phyloP scores from a whole-genome alignment of 2,329 filamentous ascomycete genomes.

The Colletotrichum sp. region DNA sequence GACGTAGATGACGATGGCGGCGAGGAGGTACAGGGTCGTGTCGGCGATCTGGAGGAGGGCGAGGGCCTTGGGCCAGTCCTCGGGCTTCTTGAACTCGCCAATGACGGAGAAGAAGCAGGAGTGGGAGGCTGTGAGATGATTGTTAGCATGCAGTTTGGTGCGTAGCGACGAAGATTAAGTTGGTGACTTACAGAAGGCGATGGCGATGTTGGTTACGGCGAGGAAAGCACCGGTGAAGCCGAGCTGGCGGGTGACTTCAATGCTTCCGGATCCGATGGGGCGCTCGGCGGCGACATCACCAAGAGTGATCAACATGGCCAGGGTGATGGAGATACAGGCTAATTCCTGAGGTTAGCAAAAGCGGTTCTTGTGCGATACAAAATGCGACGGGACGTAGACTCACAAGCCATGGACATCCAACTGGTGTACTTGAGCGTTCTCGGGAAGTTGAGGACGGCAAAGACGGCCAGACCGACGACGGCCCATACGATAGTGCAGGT shows the following conservation, averaged over 20 bases:
- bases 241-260: conserved; percentile 40
- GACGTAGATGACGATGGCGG: conserved; percentile 71
- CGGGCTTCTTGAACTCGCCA: conserved; percentile 66
- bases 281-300: conserved; percentile 60
- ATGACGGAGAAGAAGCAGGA: conserved; percentile 74
- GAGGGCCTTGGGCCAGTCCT: conserved; percentile 60
- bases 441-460: conserved; percentile 63
- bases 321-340: conserved; percentile 65
- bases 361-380: background rate
- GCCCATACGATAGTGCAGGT: conserved; percentile 70
- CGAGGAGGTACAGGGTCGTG: conserved; percentile 66
- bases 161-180: too few relatives aligned
- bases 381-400: conserved; percentile 8
- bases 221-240: conserved; percentile 59
- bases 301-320: conserved; percentile 69
- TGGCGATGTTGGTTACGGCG: conserved; percentile 67
- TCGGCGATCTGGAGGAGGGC: conserved; percentile 59
- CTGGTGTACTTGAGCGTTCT: conserved; percentile 68
- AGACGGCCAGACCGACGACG: conserved; percentile 63
- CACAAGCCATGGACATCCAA: conserved; percentile 63
- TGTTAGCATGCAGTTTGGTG: background rate
- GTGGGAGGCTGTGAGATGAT: conserved; percentile 48
- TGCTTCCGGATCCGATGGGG: conserved; percentile 37
- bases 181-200: conserved; percentile 58
- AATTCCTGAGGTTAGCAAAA: background rate